A percentile compares a stretch with the other conserved stretches of the same genome.
These are phyloP conservation scores for Collariella sp. DNA, from an alignment of 495 filamentous ascomycete genomes.

Conservation along the genomic window DNA sequence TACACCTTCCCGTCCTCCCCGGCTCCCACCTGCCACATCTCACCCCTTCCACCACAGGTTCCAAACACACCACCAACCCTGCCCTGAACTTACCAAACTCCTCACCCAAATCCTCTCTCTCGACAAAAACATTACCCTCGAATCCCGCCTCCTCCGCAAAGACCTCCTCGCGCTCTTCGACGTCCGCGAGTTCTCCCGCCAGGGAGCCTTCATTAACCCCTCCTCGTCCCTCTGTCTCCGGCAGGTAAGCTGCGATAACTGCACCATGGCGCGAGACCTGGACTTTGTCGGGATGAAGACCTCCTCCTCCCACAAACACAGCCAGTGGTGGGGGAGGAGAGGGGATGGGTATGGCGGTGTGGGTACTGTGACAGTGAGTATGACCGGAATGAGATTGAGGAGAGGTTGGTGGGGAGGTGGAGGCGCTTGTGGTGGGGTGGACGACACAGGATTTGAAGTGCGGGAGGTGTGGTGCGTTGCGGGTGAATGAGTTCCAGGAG, in stretches of 20 bases:
- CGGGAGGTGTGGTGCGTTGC: conserved; percentile 51
- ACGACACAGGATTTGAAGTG: conserved; percentile 87
- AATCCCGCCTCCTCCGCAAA: conserved; percentile 77
- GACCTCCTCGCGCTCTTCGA: conserved; percentile 86
- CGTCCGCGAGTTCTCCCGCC: conserved; percentile 83
- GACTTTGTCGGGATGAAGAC: conserved; percentile 92
- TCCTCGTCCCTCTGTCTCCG: conserved; percentile 61
- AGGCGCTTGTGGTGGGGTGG: conserved; percentile 70
- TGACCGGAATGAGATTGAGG: conserved; percentile 69
- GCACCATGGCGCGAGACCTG: conserved; percentile 78
- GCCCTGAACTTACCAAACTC: conserved; percentile 79
- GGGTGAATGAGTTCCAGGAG: conserved; percentile 91
- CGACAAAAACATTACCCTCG: conserved; percentile 78
- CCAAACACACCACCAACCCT: conserved; percentile 50
- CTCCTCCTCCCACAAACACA: conserved; percentile 47
- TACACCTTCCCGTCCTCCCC: conserved; percentile 81
- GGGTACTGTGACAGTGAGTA: conserved; percentile 67
- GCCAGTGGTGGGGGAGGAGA: conserved; percentile 1
- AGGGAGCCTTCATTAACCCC: conserved; percentile 81
- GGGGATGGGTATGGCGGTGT: conserved; percentile 60
- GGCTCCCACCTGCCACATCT: conserved; percentile 51
- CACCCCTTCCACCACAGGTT: background rate
- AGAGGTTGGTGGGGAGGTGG: conserved; percentile 71
- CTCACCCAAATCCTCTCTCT: conserved; percentile 85
- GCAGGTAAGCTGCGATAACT: conserved; percentile 76